Evolutionary conservation across 2,329 filamentous ascomycete species (phyloP).

Genomic region (Cordyceps cateniannulata): DNA sequence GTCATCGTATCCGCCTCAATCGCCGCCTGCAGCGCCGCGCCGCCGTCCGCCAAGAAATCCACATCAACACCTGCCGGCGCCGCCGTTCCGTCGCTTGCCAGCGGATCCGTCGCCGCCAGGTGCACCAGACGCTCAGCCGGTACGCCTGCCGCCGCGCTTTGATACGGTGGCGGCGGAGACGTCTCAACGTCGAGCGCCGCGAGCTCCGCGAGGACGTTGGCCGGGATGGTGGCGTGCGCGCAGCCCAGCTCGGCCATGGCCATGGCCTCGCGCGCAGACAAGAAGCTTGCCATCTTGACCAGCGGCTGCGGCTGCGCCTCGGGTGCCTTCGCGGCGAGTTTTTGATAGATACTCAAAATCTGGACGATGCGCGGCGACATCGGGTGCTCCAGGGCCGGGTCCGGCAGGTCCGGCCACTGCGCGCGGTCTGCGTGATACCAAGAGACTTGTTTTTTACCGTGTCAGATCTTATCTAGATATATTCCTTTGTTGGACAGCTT

Average conservation of each 20-base stretch:
- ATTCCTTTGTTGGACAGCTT: background rate
- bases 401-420: constrained; percentile 40
- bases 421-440: constrained; percentile 30
- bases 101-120: constrained; percentile 31
- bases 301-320: constrained; percentile 39
- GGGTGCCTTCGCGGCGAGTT: constrained; percentile 33
- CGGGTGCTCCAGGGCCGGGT: constrained; percentile 40
- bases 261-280: constrained; percentile 37
- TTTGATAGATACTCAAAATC: constrained; percentile 41
- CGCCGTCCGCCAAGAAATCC: constrained; percentile 41
- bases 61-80: constrained; percentile 31
- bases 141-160: constrained; percentile 23
- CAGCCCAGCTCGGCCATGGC: constrained; percentile 40
- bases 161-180: constrained; percentile 25
- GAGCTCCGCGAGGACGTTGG: constrained; percentile 32
- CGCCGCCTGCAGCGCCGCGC: constrained; percentile 35
- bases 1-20: constrained; percentile 33
- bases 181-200: constrained; percentile 31
- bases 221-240: constrained; percentile 38
- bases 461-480: too few species aligned
- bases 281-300: constrained; percentile 40
- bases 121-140: constrained; percentile 29
- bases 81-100: constrained; percentile 32
- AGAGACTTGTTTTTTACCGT: background rate
- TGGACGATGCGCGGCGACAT: constrained; percentile 41